phyloP scores from a whole-genome alignment of 208 protist genomes.

The Crithidia fasciculata region DNA sequence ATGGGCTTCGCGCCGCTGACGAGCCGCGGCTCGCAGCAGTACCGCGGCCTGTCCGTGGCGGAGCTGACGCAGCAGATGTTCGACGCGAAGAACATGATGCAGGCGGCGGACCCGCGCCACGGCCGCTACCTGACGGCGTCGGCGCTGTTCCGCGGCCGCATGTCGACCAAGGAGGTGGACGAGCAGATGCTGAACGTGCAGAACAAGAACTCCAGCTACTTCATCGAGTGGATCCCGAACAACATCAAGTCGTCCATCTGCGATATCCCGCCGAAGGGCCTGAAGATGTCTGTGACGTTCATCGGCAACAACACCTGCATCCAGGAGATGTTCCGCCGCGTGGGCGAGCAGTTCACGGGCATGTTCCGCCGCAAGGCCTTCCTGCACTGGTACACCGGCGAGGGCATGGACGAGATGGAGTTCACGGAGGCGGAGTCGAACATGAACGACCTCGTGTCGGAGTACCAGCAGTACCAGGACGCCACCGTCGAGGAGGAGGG shows the following conservation, averaged over 20 bases:
- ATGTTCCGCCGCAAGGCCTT: no score
- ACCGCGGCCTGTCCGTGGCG: constrained; percentile 68
- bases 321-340: no score
- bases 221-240: no score
- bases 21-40: constrained; percentile 81
- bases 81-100: constrained; percentile 99
- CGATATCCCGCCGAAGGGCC: no score
- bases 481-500: constrained; percentile 88
- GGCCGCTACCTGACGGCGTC: constrained; percentile 78
- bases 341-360: no score
- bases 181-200: no score
- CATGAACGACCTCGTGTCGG: constrained; percentile 91
- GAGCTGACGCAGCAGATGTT: constrained; percentile 97
- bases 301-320: no score
- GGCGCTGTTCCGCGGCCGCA: constrained; percentile 92
- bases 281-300: no score
- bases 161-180: constrained; percentile 90
- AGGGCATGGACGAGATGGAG: constrained; percentile 6
- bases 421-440: constrained; percentile 94
- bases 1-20: constrained; percentile 96
- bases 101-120: constrained; percentile 57
- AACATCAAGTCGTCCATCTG: no score
- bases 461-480: constrained; percentile 95
- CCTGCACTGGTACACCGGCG: no score
- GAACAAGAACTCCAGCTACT: no score